Evolutionary conservation across 352 stramenopile species (phyloP).

Genomic region (Phytophthora uliginosa): DNA sequence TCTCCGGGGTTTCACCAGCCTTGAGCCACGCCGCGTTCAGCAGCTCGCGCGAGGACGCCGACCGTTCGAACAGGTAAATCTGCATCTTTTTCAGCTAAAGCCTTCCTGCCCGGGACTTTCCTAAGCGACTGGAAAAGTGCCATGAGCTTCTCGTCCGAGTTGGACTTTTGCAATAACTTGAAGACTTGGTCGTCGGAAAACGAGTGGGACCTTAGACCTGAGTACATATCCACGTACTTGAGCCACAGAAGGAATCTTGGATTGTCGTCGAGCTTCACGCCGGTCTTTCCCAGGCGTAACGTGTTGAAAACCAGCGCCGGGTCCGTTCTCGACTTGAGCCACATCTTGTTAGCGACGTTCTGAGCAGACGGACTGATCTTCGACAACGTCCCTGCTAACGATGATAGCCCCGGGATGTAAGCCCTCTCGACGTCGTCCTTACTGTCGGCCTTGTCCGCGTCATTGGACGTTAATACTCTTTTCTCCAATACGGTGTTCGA

Average conservation of each 20-base stretch:
- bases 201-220: background rate
- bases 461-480: background rate
- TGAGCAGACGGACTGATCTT: background rate
- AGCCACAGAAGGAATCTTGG: constrained; percentile 3
- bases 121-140: constrained; percentile 5
- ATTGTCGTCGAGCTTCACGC: constrained; percentile 2
- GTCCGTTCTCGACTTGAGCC: background rate
- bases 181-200: background rate
- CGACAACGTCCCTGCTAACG: background rate
- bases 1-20: background rate
- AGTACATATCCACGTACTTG: background rate
- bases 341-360: background rate
- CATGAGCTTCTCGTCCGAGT: constrained; percentile 5
- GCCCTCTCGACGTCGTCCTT: background rate
- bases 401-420: background rate
- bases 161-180: background rate
- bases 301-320: background rate
- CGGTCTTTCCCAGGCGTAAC: background rate
- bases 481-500: background rate
- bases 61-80: background rate
- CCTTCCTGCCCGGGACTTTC: background rate
- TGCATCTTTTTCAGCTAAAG: constrained; percentile 7
- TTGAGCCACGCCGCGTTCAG: background rate
- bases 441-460: background rate
- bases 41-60: background rate